Evolutionary conservation across 176 grass and related monocot genomes (phyloP), one percentile per base, ranked within the genome.

Genomic region (Carex pumila): DNA sequence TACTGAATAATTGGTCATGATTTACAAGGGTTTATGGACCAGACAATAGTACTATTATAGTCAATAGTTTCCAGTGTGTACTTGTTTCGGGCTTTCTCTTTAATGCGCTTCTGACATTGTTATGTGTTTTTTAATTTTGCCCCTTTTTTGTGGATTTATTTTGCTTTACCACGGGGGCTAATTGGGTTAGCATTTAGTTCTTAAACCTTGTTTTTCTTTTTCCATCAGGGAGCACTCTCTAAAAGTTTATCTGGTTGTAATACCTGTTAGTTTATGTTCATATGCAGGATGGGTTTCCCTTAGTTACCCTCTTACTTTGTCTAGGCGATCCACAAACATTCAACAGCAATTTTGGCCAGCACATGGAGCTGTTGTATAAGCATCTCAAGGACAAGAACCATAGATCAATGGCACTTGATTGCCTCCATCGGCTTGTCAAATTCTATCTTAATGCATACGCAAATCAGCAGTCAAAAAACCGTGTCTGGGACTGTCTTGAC

Each of bases 361-460:
- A 98, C 61, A 89, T 90, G 91, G 93, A 98, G 60, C 89, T 92
- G 84, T 76, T 98, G 64, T 98, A 98, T 81, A 98, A 95, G 89
- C 89, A 93, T 93, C 96, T 98, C 68, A 98, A 95, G 88, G 96
- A 98, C 56, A 98, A 98, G 87, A 98, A 93, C 89, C 96, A 95
- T 80, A 92, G 96, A 13, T 98, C 96, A 55, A 98, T 98, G 96
- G 91, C 93, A 85, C 87, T 98, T 64, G 96, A 98, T 86, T 98
- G 96, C 85, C 93, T 98, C 72, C 96, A 98, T 63, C 91, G 96
- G 9, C 80, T 98, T 49, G 96, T 98, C 57, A 98, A 95, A 85
- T 95, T 98, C 85, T 98, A 98, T 84, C 84, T 98, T 87, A 95
- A 98, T 91, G 91, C 93, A 82, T 95, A 98, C 69, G 92, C 96